Percentiles rank a stretch among this genome's conserved stretches.
Conservation (phyloP, 2,329 filamentous ascomycete species). For the Pseudogymnoascus sp. region DNA sequence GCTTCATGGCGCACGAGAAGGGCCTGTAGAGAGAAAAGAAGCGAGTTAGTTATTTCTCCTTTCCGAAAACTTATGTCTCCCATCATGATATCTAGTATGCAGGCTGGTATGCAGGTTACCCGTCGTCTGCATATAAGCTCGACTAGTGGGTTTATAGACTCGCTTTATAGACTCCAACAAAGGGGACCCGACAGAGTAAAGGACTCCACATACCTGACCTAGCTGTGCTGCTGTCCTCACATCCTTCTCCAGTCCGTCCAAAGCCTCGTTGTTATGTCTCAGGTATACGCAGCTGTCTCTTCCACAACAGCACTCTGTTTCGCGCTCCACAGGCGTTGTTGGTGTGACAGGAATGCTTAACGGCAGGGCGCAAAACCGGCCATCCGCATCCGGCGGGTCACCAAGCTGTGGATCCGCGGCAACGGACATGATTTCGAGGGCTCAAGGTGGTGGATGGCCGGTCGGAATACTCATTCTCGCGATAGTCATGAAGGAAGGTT, state of each 20-base stretch:
- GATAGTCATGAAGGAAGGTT: background rate
- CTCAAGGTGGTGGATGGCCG: background rate
- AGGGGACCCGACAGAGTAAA: background rate
- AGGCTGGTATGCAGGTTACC: conserved; percentile 1
- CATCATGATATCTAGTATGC: background rate
- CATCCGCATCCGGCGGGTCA: conserved; percentile 1
- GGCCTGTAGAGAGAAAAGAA: conserved; percentile 75
- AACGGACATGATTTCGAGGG: conserved; percentile 7
- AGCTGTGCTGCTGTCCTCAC: conserved; percentile 79
- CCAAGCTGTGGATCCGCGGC: background rate
- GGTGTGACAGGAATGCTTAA: background rate
- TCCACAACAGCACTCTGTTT: conserved; percentile 74
- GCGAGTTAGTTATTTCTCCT: conserved; percentile 35
- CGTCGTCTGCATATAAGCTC: background rate
- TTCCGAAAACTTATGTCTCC: background rate
- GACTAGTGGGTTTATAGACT: conserved; percentile 1
- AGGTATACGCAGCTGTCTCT: conserved; percentile 71
- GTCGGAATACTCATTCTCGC: conserved; percentile 3
- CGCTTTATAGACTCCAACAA: conserved; percentile 8
- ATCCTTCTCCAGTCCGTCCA: conserved; percentile 80
- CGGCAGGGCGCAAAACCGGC: background rate
- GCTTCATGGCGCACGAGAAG: conserved; percentile 87
- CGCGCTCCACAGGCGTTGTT: background rate
- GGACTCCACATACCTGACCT: conserved; percentile 70
- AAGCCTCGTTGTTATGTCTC: conserved; percentile 68